Conservation (phyloP, 495 filamentous ascomycete species). For the Tuber melanosporum region DNA sequence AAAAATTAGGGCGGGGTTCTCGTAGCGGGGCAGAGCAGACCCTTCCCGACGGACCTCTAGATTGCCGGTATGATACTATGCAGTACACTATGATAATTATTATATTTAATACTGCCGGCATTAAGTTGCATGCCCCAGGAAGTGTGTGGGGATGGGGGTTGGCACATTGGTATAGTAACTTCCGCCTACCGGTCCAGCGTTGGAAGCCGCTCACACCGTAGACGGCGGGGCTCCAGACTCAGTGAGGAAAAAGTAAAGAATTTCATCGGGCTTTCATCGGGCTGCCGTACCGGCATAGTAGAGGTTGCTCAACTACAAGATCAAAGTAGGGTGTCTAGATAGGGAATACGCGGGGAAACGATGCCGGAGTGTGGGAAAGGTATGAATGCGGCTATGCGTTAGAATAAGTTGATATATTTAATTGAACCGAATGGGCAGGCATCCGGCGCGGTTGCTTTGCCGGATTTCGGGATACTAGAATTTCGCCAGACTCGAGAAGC, state of each 20-base stretch:
- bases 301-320: not conserved
- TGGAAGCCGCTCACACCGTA: not conserved
- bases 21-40: not conserved
- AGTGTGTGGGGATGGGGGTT: not conserved
- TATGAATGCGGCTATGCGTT: not conserved
- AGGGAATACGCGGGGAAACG: not conserved
- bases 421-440: not conserved
- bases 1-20: not conserved
- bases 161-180: not conserved
- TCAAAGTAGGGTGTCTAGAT: not conserved
- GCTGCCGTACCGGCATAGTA: not conserved
- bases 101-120: not conserved
- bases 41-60: not conserved
- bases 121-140: not conserved
- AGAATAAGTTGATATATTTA: not conserved
- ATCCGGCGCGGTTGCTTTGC: not conserved
- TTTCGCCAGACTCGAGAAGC: not conserved
- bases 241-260: not conserved
- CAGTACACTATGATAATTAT: no score
- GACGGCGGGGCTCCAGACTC: not conserved
- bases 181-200: not conserved
- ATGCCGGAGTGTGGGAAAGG: not conserved
- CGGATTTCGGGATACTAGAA: not conserved
- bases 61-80: not conserved
- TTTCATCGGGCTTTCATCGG: not conserved